Evolutionary conservation across 768 basidiomycete genomes (phyloP).

Genomic region (Exidia glandulosa): DNA sequence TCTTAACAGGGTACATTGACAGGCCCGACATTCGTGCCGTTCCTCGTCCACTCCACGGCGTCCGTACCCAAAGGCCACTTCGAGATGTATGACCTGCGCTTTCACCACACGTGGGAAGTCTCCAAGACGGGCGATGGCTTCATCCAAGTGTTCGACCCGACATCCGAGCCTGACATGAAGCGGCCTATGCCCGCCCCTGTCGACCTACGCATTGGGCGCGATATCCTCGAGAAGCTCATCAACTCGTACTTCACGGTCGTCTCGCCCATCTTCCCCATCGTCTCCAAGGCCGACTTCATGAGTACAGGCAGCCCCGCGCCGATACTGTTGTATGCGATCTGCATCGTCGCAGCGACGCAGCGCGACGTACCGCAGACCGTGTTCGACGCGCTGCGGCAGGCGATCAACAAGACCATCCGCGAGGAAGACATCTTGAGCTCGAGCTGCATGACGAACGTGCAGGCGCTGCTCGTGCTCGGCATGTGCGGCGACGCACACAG

Average conservation of each 20-base stretch:
- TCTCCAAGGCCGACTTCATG: conserved; percentile 75
- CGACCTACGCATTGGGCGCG: conserved; percentile 65
- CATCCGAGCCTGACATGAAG: conserved; percentile 35
- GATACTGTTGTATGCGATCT: conserved; percentile 86
- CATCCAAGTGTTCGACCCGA: conserved; percentile 65
- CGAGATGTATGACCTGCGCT: conserved; percentile 76
- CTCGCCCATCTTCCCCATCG: conserved; percentile 78
- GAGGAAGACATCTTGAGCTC: conserved; percentile 85
- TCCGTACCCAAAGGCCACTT: conserved; percentile 77
- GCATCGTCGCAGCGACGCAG: conserved; percentile 79
- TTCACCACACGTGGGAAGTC: conserved; percentile 84
- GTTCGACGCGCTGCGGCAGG: conserved; percentile 83
- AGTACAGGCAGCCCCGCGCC: conserved; percentile 57
- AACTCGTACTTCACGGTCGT: conserved; percentile 90
- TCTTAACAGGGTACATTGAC: conserved; percentile 6
- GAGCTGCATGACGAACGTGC: conserved; percentile 75
- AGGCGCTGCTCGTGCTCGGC: conserved; percentile 73
- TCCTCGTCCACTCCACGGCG: conserved; percentile 83
- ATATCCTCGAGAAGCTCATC: conserved; percentile 68
- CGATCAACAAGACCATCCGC: conserved; percentile 80
- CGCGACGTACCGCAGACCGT: conserved; percentile 73
- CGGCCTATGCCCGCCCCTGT: conserved; percentile 49
- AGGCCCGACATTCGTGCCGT: conserved; percentile 83
- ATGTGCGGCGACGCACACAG: conserved; percentile 89
- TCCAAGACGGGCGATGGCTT: conserved; percentile 76